These are phyloP conservation scores for Salix dunnii DNA, from an alignment of 345 rosid genomes.

Conservation along the genomic window DNA sequence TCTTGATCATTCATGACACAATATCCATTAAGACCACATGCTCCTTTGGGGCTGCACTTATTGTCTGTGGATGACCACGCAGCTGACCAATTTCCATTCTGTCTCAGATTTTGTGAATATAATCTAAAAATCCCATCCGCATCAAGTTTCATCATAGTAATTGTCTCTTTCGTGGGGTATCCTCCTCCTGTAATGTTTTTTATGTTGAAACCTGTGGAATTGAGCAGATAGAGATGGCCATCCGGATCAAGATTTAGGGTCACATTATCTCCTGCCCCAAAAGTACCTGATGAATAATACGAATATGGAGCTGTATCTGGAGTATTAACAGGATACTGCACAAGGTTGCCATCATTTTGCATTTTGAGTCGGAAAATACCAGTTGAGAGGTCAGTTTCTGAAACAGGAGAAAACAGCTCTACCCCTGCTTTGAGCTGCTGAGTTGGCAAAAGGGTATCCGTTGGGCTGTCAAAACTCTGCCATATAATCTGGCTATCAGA, in stretches of 20 bases:
- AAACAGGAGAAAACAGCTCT: slow-evolving; percentile 12
- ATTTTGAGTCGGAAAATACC: slow-evolving; percentile 17
- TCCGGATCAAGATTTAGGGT: slow-evolving; percentile 21
- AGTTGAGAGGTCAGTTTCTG: slow-evolving; percentile 6
- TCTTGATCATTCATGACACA: slow-evolving; percentile 8
- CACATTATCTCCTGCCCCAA: neutral
- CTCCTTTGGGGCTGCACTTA: slow-evolving; percentile 14
- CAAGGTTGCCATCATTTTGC: slow-evolving; percentile 30
- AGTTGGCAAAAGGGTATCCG: slow-evolving; percentile 16
- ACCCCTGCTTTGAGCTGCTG: slow-evolving; percentile 12
- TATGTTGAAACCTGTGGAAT: neutral
- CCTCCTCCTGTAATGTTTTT: neutral
- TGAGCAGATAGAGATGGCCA: slow-evolving; percentile 19
- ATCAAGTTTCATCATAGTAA: slow-evolving; percentile 8
- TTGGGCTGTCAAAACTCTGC: slow-evolving; percentile 21
- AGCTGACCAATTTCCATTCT: neutral
- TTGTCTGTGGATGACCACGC: neutral
- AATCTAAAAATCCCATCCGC: slow-evolving; percentile 20
- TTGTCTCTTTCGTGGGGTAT: neutral
- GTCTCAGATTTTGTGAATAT: slow-evolving; percentile 2
- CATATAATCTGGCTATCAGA: neutral
- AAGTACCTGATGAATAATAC: slow-evolving; percentile 4
- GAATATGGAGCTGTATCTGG: neutral
- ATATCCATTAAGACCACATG: slow-evolving; percentile 29
- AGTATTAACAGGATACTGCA: slow-evolving; percentile 22